Evolutionary conservation across 1,284 basidiomycete genomes (phyloP), one percentile per base, ranked within the genome.

Genomic region (Ceratobasidium sp.): DNA sequence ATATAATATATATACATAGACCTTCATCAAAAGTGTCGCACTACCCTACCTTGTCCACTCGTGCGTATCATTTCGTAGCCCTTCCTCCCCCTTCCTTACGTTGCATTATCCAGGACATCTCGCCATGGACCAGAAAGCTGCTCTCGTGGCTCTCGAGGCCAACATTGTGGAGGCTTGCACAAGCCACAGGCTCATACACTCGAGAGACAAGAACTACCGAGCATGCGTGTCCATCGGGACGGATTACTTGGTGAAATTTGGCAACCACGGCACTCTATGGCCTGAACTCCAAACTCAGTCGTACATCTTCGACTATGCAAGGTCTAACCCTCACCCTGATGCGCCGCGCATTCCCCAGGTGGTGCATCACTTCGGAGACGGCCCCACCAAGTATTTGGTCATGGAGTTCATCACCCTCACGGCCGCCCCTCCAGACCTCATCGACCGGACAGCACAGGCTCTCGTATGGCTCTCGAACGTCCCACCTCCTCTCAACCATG

Each of bases 391-490:
- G 22, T 81, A 80, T 68, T 53, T 81, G 22, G 78, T 81, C 77
- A 80, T 81, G 79, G 81, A 80, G 74, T 74, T 51, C 71, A 80
- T 81, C 48, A 24, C 51, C n/a, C 66, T 54, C 48, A 56, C 43
- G 19, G 29, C 61, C 24, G 5, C 58, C 63, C 54, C 78, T 7
- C 61, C 58, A 14, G 39, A 39, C 74, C 76, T 80, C 56, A 37
- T 46, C 74, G 69, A 76, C 59, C 76, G 74, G 76, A 75, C 74
- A 22, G 74, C 77, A 74, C 43, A 73, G 54, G 80, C 80, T 69
- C 49, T 81, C 51, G 53, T 62, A 43, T 81, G 81, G 81, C 77
- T 81, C 34, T 71, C 46, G 16, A 46, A 62, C 24, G 77, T 80
- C 34, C 77, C 76, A 75, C 54, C 74, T 77, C 79, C 79, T 76